Evolutionary conservation across 768 basidiomycete species (phyloP), one percentile per base, ranked within the genome.

Genomic region (Tricholoma sp.): DNA sequence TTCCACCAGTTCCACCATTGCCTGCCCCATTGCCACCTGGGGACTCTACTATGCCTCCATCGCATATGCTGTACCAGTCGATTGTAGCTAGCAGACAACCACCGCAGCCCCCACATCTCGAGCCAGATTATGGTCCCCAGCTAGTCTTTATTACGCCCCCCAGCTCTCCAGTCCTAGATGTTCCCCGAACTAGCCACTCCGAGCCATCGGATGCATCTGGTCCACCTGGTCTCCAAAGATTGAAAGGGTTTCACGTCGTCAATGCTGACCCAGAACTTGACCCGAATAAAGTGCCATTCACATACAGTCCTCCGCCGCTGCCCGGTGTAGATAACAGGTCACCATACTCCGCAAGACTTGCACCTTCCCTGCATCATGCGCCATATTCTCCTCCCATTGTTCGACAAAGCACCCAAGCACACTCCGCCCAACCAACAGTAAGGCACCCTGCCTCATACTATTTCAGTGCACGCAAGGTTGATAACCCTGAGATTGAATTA

Each of bases 71-170:
- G 41, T 37, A 11, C 35, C 34, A 21, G 16, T n/a, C 52, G n/a
- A 21, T 11, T 37, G 18, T 4, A 22, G 22, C 19, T 32, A 14
- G 18, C 24, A n/a, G n/a, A 50, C 27, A 24, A 11, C 41, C n/a
- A 27, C 46, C n/a, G 9, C 32, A 35, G 41, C 32, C 31, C 39
- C 8, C 53, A 32, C 22, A 29, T 14, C 61, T 59, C n/a, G 52
- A 53, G 14, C 45, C 35, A 27, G 50, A 54, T 27, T 32, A 57
- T 29, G 68, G 68, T 16, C 75, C 75, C 18, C 72, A 68, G 14
- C 63, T 76, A 51, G 73, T 76, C 5, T 62, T 62, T 22, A 72
- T 71, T 29, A 69, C 68, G 12, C 71, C 72, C 6, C 69, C 66
- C 21, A 55, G 61, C 35, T 68, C 70, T 14, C 70, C 69, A 3